Conservation (phyloP, 2,329 filamentous ascomycete genomes). For the Fusarium sp. region DNA sequence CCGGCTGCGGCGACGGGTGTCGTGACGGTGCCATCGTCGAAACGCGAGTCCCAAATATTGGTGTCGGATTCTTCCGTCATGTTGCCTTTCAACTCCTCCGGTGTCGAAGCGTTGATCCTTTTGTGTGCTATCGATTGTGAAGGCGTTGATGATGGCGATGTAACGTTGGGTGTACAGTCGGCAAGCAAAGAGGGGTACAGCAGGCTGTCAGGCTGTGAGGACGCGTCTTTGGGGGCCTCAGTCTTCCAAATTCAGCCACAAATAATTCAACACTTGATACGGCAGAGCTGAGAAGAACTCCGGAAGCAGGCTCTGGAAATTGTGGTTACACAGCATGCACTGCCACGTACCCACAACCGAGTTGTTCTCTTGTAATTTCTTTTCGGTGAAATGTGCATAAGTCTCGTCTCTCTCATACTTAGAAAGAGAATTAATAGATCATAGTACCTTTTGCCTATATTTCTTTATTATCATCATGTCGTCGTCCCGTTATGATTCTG, state of each 20-base stretch:
- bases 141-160: background rate
- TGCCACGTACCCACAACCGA: background rate
- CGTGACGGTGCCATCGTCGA: background rate
- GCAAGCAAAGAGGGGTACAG: background rate
- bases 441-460: no score
- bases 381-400: background rate
- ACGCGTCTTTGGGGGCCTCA: background rate
- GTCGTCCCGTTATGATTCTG: no score
- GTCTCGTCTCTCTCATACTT: background rate
- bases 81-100: background rate
- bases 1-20: background rate
- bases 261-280: background rate
- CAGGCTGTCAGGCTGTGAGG: background rate
- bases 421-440: no score
- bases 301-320: background rate
- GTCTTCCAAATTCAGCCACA: background rate
- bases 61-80: background rate
- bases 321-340: background rate
- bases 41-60: conserved; percentile 5
- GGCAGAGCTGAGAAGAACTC: background rate
- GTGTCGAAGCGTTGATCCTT: background rate
- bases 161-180: background rate
- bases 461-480: no score
- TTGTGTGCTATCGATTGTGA: background rate
- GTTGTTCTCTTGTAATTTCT: background rate